Base-by-base conservation (phyloP, 768 basidiomycete species). In the Rhizopogon sp. region DNA sequence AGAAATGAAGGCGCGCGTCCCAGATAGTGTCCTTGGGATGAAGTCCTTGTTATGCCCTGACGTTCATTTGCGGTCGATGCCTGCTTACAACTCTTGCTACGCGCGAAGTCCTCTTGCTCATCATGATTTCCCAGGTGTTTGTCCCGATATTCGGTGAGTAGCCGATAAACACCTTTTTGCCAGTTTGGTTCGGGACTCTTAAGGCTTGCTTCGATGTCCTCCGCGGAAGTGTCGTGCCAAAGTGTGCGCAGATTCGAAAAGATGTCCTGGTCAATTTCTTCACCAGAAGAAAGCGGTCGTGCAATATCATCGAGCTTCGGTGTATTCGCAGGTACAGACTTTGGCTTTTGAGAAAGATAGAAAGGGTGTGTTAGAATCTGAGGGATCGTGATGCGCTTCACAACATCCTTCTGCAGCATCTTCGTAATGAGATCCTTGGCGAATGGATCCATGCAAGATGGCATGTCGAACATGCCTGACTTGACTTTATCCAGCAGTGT, bases 131-230 rank as follows among this genome's bases (percentile, higher is more conserved):
- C 87, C 42, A 91, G 67, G 53, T 85, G 84, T 60, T 79, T 82
- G 49, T 80, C 80, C 43, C 94, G 83, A 71, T 97, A 98, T 59
- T 83, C 84, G 53, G 87, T 76, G n/a, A 99, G 78, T 5, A 98
- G 74, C 64, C 90, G 86, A 70, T 99, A 99, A 46, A 98, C 90
- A 0, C 91, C 92, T 72, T 99, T 98, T 68, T 98, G 93, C 90
- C 93, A 95, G 29, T 88, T 95, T 50, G 84, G 84, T 53, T 85
- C 82, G 50, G 73, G 63, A 62, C 78, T 84, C 65, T 72, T 77
- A 62, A 99, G 74, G 52, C 81, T 84, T 47, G 80, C 76, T 47
- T 85, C 76, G 53, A 98, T 84, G 31, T 88, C 84, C 9, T 80
- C 79, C 52, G 95, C 91, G 2, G 84, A 72, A 1, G 83, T 81